Evolutionary conservation across 441 rosid genomes (phyloP), one percentile per base, ranked within the genome.

Genomic region (Gossypium davidsonii): DNA sequence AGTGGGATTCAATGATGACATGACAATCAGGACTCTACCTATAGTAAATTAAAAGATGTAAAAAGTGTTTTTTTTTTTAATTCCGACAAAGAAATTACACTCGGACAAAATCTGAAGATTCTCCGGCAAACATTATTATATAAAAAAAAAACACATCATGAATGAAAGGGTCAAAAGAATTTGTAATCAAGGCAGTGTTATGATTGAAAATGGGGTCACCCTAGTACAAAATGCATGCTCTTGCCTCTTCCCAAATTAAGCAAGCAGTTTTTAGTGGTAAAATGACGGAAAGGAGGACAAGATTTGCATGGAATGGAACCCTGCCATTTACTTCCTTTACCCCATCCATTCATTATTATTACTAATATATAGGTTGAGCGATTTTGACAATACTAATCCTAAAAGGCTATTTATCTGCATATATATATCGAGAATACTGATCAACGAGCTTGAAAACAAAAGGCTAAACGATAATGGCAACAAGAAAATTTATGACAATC

Each of bases 151-250:
- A 11, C 9, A 34, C 4, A 31, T 37, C 20, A 58, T 70, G 21
- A 6, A 70, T n/a, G 58, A 26, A 67, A 67, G 44, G 53, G 71
- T 67, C 39, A 46, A 66, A 66, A 46, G 70, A 66, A 46, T 21
- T 23, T 66, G 28, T 67, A 67, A 67, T 26, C 58, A 67, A 51
- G 58, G 58, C 7, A 49, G 20, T 51, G 71, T 28, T 67, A 67
- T 49, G 44, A 67, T 67, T 67, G 25, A 52, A 37, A 37, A 8
- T 49, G 42, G 71, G 71, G 71, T 26, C 58, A 4, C 25, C 49
- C n/a, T 57, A 21, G 62, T 11, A 23, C 15, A 57, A 67, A 46
- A 46, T 25, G 21, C 58, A 26, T 25, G 58, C 25, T n/a, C 59
- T 63, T 46, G 39, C 39, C 39, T n/a, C 71, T 18, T 67, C 51